phyloP scores from a whole-genome alignment of 257 asterid genomes.

The Plantago elongata region DNA sequence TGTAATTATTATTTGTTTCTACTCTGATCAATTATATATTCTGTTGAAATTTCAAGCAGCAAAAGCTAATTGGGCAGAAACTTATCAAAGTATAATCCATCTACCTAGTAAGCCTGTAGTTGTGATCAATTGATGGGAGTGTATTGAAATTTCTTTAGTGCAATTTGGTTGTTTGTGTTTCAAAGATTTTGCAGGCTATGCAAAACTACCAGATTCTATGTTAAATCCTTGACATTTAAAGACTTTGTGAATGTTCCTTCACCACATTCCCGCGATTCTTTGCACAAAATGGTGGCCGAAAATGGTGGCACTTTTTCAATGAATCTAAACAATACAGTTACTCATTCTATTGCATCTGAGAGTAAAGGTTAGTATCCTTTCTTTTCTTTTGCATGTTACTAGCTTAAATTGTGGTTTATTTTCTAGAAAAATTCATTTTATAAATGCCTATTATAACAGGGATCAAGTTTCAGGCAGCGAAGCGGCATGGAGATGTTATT shows the following conservation, averaged over 20 bases:
- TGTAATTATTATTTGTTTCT: neutral
- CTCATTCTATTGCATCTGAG: slow-evolving; percentile 87
- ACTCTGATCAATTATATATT: no score
- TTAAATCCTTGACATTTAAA: slow-evolving; percentile 54
- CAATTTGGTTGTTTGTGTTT: no score
- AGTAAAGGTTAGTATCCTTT: slow-evolving; percentile 53
- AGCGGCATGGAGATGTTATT: slow-evolving; percentile 81
- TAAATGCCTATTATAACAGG: slow-evolving; percentile 43
- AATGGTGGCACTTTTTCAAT: slow-evolving; percentile 93
- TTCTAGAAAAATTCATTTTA: slow-evolving; percentile 11
- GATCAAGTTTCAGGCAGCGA: slow-evolving; percentile 92
- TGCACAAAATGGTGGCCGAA: slow-evolving; percentile 91
- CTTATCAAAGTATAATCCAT: no score
- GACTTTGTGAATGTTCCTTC: slow-evolving; percentile 84
- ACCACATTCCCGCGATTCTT: slow-evolving; percentile 58
- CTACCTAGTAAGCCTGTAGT: no score
- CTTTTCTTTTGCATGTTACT: slow-evolving; percentile 14
- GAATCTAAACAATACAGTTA: slow-evolving; percentile 86
- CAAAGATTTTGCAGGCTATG: neutral
- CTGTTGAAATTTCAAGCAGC: no score
- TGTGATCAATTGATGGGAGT: no score
- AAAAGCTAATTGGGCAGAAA: no score
- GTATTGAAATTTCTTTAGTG: no score
- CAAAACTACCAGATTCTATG: neutral
- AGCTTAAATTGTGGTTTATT: neutral